Conservation (phyloP, 75 land plant genomes). For the Adiantum capillusveneris region DNA sequence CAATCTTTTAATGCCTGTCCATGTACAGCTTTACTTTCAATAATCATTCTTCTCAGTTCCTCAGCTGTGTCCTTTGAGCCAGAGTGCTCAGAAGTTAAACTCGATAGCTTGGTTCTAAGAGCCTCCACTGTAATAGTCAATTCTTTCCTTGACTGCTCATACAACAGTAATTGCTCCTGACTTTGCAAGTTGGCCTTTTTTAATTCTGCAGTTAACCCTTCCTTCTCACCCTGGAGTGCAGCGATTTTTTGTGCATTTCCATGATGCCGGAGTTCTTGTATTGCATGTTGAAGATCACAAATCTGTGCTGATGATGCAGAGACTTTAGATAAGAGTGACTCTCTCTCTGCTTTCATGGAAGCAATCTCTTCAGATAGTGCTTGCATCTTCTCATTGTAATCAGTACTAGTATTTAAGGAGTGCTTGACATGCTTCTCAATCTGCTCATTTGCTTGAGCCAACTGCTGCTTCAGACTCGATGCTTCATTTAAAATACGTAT, state of each 20-base stretch:
- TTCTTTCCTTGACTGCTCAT: slow-evolving; percentile 1
- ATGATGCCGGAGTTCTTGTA: not conserved
- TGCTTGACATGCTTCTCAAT: not conserved
- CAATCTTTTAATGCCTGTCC: not conserved
- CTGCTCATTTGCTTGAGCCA: not conserved
- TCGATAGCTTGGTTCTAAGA: not conserved
- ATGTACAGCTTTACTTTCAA: not conserved
- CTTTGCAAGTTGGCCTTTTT: not conserved
- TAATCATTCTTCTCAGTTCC: not conserved
- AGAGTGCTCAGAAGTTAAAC: not conserved
- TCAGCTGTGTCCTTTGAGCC: not conserved
- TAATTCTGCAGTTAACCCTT: not conserved
- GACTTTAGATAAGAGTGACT: not conserved
- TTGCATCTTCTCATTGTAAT: not conserved
- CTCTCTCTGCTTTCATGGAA: not conserved
- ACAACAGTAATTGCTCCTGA: not conserved
- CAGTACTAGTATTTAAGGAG: not conserved
- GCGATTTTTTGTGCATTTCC: not conserved
- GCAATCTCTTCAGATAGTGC: not conserved
- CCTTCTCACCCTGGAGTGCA: slow-evolving; percentile 1
- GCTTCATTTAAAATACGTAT: not conserved
- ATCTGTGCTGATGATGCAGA: not conserved
- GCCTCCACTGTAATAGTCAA: not conserved
- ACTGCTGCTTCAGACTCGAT: not conserved
- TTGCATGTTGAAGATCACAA: not conserved